These are phyloP conservation scores for Arachis stenosperma DNA, from an alignment of 306 rosid genomes.

Conservation along the genomic window DNA sequence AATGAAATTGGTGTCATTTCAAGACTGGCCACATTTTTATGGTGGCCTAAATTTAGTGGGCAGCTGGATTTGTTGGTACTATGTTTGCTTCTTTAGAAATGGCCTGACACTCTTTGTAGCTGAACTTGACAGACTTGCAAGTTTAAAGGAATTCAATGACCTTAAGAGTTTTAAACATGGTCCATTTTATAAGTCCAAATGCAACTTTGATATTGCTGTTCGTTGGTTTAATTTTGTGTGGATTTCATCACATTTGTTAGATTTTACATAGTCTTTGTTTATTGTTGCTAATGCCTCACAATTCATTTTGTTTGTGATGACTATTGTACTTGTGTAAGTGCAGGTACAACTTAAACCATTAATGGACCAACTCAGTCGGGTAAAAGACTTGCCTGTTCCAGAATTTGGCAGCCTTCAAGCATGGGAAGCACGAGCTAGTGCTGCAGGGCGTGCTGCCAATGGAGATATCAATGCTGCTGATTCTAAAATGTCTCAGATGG, in stretches of 20 bases:
- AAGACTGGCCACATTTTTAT: background rate
- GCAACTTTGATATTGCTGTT: conserved; percentile 15
- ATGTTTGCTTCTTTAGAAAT: background rate
- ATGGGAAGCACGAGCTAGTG: conserved; percentile 95
- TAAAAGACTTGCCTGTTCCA: conserved; percentile 90
- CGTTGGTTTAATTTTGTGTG: conserved; percentile 12
- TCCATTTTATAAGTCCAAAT: background rate
- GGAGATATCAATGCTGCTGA: conserved; percentile 76
- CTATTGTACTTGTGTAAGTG: conserved; percentile 30
- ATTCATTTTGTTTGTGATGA: conserved; percentile 26
- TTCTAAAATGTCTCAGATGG: conserved; percentile 69
- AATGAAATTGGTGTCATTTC: conserved; percentile 3
- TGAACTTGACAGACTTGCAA: background rate
- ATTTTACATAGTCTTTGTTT: conserved; percentile 13
- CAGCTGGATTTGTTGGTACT: conserved; percentile 25
- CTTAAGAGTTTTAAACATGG: conserved; percentile 7
- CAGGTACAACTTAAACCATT: conserved; percentile 94
- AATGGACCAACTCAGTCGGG: conserved; percentile 80
- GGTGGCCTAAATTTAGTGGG: background rate
- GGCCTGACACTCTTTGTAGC: background rate
- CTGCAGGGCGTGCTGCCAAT: conserved; percentile 76
- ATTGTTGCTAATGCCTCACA: conserved; percentile 32
- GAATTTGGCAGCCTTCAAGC: conserved; percentile 93
- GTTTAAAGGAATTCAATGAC: conserved; percentile 17
- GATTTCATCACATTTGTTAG: conserved; percentile 2